phyloP scores from a whole-genome alignment of 2,329 filamentous ascomycete species.

The Apiospora arundinis region DNA sequence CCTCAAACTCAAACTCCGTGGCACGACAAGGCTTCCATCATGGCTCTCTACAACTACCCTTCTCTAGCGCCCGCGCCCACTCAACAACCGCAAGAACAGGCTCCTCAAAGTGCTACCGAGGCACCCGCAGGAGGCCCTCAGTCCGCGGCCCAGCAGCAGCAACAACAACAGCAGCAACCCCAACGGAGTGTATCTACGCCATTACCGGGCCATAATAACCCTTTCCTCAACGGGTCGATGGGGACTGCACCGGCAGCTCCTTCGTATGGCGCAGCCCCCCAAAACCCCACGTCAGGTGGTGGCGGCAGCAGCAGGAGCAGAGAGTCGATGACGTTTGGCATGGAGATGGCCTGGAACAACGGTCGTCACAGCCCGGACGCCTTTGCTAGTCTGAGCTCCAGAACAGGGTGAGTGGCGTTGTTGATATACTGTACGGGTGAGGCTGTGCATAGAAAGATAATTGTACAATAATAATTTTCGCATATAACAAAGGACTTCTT shows the following conservation, averaged over 20 bases:
- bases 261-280: constrained; percentile 27
- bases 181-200: constrained; percentile 43
- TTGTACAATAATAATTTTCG: constrained; percentile 35
- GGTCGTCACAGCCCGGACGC: constrained; percentile 81
- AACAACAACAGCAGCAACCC: constrained; percentile 33
- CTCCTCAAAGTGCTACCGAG: constrained; percentile 27
- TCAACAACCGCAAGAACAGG: constrained; percentile 38
- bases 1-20: constrained; percentile 26
- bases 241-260: background rate
- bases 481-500: constrained; percentile 27
- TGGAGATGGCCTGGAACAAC: constrained; percentile 69
- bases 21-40: constrained; percentile 73
- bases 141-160: constrained; percentile 1
- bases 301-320: constrained; percentile 61
- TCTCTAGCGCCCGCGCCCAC: constrained; percentile 51
- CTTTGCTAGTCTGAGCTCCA: constrained; percentile 76
- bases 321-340: constrained; percentile 73
- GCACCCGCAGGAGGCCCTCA: constrained; percentile 34
- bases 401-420: constrained; percentile 51
- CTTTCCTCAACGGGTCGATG: constrained; percentile 53
- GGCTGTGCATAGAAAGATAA: constrained; percentile 29
- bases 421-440: constrained; percentile 23
- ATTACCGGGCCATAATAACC: constrained; percentile 58
- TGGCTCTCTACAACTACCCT: constrained; percentile 74
- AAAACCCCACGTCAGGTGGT: constrained; percentile 33